Evolutionary conservation across 257 asterid species (phyloP).

Genomic region (Ehretia macrophylla): DNA sequence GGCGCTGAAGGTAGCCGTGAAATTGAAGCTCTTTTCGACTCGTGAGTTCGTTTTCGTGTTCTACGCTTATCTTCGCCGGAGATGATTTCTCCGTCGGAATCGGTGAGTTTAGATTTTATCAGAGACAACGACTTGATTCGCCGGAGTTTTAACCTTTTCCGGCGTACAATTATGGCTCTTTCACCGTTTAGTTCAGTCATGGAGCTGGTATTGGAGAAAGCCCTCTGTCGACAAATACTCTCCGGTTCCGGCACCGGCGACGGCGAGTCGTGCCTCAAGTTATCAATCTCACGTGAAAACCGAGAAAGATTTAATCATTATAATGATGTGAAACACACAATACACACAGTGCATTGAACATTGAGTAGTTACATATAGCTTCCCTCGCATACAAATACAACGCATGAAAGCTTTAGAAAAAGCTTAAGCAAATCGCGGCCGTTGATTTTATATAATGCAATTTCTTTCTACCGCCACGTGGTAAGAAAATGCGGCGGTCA

Average conservation of each 20-base stretch:
- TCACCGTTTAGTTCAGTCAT: neutral
- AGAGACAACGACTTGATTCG: neutral
- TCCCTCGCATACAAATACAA: neutral
- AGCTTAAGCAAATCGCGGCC: neutral
- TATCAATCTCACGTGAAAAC: neutral
- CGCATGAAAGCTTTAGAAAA: no score
- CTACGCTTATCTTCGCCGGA: neutral
- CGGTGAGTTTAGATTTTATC: neutral
- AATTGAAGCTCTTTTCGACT: neutral
- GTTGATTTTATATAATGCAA: neutral
- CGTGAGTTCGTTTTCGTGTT: slow-evolving; percentile 14
- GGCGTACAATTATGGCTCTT: slow-evolving; percentile 14
- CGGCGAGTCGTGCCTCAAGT: neutral
- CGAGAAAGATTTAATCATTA: no score
- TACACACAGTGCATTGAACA: neutral
- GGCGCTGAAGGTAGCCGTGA: neutral
- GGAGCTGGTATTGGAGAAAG: neutral
- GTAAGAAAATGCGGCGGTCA: slow-evolving; percentile 27
- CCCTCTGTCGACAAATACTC: neutral
- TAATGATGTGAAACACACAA: no score
- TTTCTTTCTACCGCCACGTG: slow-evolving; percentile 15
- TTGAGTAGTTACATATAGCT: no score
- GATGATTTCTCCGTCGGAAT: neutral
- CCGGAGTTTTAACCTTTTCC: slow-evolving; percentile 23
- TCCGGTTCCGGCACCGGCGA: neutral